Evolutionary conservation across 768 basidiomycete species (phyloP).

Genomic region (Podaxis mareebaensis): DNA sequence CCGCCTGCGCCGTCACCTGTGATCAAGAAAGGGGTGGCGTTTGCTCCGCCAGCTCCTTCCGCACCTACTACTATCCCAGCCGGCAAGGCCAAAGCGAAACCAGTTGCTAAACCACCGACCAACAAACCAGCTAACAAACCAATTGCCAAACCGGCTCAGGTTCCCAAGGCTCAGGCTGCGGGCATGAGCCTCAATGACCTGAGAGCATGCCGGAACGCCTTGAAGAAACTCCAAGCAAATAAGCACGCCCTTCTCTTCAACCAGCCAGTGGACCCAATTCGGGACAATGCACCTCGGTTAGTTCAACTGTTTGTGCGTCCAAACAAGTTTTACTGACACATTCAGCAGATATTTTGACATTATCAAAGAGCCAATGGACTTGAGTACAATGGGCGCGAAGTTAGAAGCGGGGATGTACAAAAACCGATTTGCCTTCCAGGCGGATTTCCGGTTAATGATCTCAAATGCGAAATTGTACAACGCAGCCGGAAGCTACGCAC

Average conservation of each 20-base stretch:
- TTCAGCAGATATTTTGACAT: conserved; percentile 79
- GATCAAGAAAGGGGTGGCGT: conserved; percentile 35
- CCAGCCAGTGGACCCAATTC: conserved; percentile 94
- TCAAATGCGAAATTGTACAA: conserved; percentile 89
- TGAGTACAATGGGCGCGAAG: conserved; percentile 86
- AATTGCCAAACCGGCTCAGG: conserved; percentile 43
- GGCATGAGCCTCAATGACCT: conserved; percentile 81
- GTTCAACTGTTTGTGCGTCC: conserved; percentile 19
- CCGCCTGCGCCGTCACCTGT: conserved; percentile 31
- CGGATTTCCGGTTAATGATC: conserved; percentile 88
- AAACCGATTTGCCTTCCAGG: conserved; percentile 79
- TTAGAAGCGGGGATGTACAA: conserved; percentile 85
- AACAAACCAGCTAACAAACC: conserved; percentile 20
- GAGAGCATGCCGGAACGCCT: conserved; percentile 68
- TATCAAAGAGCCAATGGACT: conserved; percentile 93
- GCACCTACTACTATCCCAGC: conserved; percentile 18
- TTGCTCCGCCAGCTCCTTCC: conserved; percentile 37
- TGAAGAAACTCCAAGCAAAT: conserved; percentile 78
- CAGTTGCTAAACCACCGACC: conserved; percentile 23
- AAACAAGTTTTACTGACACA: conserved; percentile 17
- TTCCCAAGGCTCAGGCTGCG: conserved; percentile 69
- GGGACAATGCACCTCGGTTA: conserved; percentile 87
- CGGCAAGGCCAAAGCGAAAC: conserved; percentile 29
- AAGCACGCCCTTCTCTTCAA: conserved; percentile 76
- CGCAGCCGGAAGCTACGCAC: conserved; percentile 63